A percentile compares a stretch with the other conserved stretches of the same genome.
Evolutionary conservation across 352 stramenopile genomes (phyloP).

Genomic region (Phytophthora sojae): DNA sequence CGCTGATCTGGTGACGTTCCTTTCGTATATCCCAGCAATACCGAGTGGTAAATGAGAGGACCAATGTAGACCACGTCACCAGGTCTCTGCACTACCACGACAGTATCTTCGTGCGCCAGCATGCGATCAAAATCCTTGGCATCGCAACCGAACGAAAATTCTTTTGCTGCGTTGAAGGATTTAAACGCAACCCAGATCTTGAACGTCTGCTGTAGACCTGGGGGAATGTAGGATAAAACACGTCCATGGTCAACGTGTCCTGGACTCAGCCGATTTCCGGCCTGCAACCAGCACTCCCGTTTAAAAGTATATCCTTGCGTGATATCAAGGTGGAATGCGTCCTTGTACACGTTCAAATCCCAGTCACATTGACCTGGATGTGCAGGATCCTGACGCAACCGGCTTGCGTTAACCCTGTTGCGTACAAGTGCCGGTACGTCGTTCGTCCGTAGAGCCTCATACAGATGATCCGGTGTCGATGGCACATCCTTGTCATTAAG

Average conservation of each 20-base stretch:
- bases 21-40: no score
- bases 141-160: neutral
- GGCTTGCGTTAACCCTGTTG: neutral
- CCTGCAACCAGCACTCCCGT: no score
- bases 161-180: neutral
- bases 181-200: neutral
- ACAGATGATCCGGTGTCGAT: neutral
- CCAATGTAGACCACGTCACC: no score
- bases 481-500: neutral
- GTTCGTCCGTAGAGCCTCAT: neutral
- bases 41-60: no score
- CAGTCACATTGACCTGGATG: neutral
- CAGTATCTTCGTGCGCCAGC: neutral
- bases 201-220: neutral
- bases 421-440: neutral
- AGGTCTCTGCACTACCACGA: neutral
- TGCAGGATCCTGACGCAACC: neutral
- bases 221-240: no score
- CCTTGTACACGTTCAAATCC: neutral
- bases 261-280: no score
- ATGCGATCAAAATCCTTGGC: neutral
- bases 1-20: no score
- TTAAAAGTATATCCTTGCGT: neutral
- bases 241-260: no score
- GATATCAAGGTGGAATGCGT: neutral